Evolutionary conservation across 2,329 filamentous ascomycete species (phyloP), one percentile per base, ranked within the genome.

Genomic region (Colletotrichum spinosum): DNA sequence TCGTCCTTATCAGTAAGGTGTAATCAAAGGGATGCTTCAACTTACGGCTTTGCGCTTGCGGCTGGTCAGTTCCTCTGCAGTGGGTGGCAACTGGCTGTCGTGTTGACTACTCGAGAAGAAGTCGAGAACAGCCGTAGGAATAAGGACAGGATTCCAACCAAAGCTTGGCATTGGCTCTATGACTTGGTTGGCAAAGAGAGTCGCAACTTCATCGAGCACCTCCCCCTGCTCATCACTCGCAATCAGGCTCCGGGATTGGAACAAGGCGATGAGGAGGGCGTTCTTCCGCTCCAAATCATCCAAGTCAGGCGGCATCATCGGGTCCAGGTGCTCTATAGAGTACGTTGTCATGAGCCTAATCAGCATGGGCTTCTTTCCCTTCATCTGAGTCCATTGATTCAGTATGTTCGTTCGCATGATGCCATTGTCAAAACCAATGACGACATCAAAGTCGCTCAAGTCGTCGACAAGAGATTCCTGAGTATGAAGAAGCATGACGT

Each of bases 301-400:
- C 55, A 80, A 67, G 5, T 73, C 69, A 2, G 77, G 73, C 2
- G 78, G 76, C 34, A 87, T 74, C 13, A 81, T 77, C 53, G 83
- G 74, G 61, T 83, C 81, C 46, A 88, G 79, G 64, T 89, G 86
- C 71, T 89, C 86, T 42, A 88, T 80, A 1, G 85, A 84, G 67
- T 83, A 80, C 2, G 79, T 81, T 6, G 80, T 83, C 6, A 84
- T 81, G 6, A 88, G 77, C 0, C 77, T 76, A 59, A 89, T 70
- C 2, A 85, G 73, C n/a, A 85, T 70, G 0, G 83, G 84, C 45
- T 74, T 72, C 60, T 73, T 76, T 33, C 63, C 63, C 15, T 45
- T 66, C 59, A 63, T 63, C 2, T 39, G 41, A n/a, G 58, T 53
- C 63, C 63, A 66, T 39, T 44, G 63, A 37, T 59, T 68, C 35